Conservation (phyloP, 331 rosid genomes). For the Stylosanthes scabra region DNA sequence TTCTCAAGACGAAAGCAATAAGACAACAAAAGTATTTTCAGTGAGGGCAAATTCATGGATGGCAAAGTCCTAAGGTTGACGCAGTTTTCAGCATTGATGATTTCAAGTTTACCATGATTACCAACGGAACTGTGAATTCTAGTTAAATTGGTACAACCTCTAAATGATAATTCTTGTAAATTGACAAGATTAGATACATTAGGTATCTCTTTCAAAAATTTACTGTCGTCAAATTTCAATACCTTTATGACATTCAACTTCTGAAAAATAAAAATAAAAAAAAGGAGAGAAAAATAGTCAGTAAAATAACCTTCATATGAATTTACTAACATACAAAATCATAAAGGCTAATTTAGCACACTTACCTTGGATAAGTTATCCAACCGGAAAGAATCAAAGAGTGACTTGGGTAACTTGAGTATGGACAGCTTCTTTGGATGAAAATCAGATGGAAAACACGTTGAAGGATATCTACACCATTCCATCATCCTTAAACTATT, state of each 20-base stretch:
- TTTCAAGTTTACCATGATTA: background rate
- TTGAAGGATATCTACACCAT: too few species aligned
- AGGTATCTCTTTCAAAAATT: background rate
- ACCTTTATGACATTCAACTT: background rate
- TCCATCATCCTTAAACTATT: too few species aligned
- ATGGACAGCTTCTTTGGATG: too few species aligned
- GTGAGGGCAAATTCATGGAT: slow-evolving; percentile 21
- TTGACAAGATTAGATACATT: background rate
- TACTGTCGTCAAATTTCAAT: background rate
- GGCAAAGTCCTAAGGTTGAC: background rate
- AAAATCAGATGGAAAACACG: too few species aligned
- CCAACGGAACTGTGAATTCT: background rate
- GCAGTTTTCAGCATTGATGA: background rate
- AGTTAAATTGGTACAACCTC: background rate
- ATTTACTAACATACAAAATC: too few species aligned
- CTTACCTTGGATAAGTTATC: too few species aligned
- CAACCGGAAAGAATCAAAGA: too few species aligned
- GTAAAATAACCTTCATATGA: too few species aligned
- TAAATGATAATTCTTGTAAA: background rate
- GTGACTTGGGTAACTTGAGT: too few species aligned
- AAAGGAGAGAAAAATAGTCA: too few species aligned
- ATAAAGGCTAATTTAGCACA: too few species aligned
- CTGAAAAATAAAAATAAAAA: too few species aligned
- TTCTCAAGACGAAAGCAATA: slow-evolving; percentile 9
- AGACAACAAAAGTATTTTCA: background rate